These are phyloP conservation scores for Pseudotsuga menziesii DNA, from an alignment of 75 land plant genomes.

Conservation along the genomic window DNA sequence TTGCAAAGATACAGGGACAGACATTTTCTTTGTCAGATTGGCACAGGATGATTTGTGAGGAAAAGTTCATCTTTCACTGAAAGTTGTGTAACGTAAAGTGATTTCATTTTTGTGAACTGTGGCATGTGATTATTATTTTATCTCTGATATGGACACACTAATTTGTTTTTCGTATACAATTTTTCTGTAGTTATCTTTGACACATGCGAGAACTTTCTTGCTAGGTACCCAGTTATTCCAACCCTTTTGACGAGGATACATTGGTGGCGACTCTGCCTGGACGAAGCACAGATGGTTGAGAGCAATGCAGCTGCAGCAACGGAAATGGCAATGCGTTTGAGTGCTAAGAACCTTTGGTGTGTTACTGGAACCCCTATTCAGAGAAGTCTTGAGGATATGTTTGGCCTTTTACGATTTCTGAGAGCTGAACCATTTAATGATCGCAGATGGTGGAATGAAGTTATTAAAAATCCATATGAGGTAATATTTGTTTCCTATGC, in stretches of 20 bases:
- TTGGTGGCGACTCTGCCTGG: slow-evolving; percentile 98
- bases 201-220: not conserved
- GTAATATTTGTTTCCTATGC: slow-evolving; percentile 22
- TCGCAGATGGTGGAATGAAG: slow-evolving; percentile 81
- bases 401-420: slow-evolving; percentile 81
- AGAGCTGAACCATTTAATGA: slow-evolving; percentile 72
- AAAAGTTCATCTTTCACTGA: not conserved
- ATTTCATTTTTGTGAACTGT: not conserved
- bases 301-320: slow-evolving; percentile 75
- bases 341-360: slow-evolving; percentile 90
- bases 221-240: slow-evolving; percentile 88
- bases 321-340: slow-evolving; percentile 89
- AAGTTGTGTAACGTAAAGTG: not conserved
- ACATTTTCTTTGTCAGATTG: not conserved
- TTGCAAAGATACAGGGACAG: not conserved
- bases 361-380: slow-evolving; percentile 99
- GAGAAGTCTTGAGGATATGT: slow-evolving; percentile 82
- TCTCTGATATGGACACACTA: not conserved
- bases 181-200: not conserved
- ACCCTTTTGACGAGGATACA: slow-evolving; percentile 78
- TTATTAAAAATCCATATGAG: slow-evolving; percentile 91
- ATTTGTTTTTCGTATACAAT: not conserved
- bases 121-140: not conserved
- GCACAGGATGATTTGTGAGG: not conserved
- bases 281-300: slow-evolving; percentile 99